phyloP scores from a whole-genome alignment of 2,329 filamentous ascomycete species.

The Phoma sp. region DNA sequence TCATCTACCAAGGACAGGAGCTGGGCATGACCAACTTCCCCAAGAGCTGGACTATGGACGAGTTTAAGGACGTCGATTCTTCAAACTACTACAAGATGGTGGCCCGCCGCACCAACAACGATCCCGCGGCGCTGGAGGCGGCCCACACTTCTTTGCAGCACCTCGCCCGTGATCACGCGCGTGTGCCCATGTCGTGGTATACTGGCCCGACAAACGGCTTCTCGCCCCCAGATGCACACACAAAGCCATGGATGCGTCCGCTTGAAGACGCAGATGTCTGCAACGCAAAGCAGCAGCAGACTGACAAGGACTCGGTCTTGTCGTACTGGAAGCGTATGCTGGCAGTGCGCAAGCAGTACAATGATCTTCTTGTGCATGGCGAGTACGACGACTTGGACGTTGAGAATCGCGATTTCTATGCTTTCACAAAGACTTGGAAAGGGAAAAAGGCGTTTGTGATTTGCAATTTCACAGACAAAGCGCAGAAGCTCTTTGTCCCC shows the following conservation, averaged over 20 bases:
- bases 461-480: conserved; percentile 44
- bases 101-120: conserved; percentile 29
- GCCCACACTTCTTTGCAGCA: conserved; percentile 62
- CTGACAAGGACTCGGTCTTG: conserved; percentile 56
- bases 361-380: conserved; percentile 67
- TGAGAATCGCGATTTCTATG: conserved; percentile 64
- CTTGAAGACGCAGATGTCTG: conserved; percentile 60
- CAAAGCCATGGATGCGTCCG: conserved; percentile 66
- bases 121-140: conserved; percentile 49
- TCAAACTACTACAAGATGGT: conserved; percentile 58
- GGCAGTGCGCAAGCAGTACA: conserved; percentile 60
- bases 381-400: conserved; percentile 60
- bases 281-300: conserved; percentile 63
- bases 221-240: conserved; percentile 51
- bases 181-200: conserved; percentile 73
- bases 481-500: conserved; percentile 44
- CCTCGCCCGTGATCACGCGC: conserved; percentile 68
- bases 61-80: conserved; percentile 61
- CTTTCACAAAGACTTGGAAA: conserved; percentile 45
- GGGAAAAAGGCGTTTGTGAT: conserved; percentile 38
- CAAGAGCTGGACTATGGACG: conserved; percentile 50
- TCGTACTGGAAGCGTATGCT: conserved; percentile 67
- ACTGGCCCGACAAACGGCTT: conserved; percentile 65
- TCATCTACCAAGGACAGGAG: conserved; percentile 60
- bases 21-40: conserved; percentile 59